Evolutionary conservation across 306 rosid species (phyloP).

Genomic region (Fagus sylvatica): DNA sequence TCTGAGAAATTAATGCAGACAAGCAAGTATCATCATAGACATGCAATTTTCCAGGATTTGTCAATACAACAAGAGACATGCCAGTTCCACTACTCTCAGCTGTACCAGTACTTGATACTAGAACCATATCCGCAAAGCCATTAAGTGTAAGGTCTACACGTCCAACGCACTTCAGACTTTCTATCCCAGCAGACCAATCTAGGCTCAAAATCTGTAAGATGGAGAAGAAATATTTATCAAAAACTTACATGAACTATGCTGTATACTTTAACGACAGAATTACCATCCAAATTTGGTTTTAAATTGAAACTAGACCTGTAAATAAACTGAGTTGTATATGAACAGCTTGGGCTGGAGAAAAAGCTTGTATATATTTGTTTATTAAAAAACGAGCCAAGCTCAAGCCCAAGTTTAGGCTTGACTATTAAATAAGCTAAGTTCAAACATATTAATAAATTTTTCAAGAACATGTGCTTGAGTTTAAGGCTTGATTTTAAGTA

Average conservation of each 20-base stretch:
- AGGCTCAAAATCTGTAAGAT: slow-evolving; percentile 67
- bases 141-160: slow-evolving; percentile 63
- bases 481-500: too few species aligned
- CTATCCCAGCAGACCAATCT: slow-evolving; percentile 76
- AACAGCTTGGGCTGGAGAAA: too few species aligned
- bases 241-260: slow-evolving; percentile 5
- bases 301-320: too few species aligned
- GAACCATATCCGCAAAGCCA: slow-evolving; percentile 83
- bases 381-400: too few species aligned
- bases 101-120: slow-evolving; percentile 45
- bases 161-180: slow-evolving; percentile 62
- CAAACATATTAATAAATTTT: too few species aligned
- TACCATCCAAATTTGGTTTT: neutral
- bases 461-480: too few species aligned
- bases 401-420: too few species aligned
- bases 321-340: too few species aligned
- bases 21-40: slow-evolving; percentile 52
- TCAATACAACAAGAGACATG: slow-evolving; percentile 60
- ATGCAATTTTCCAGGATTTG: slow-evolving; percentile 80
- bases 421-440: too few species aligned
- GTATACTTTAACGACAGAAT: neutral
- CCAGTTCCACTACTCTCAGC: slow-evolving; percentile 38
- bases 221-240: slow-evolving; percentile 24
- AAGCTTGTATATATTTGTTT: too few species aligned
- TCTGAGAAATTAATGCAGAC: slow-evolving; percentile 52